Percentiles rank a stretch among this genome's conserved stretches.
phyloP scores from a whole-genome alignment of 495 filamentous ascomycete genomes.

The Penicillium mononematosum region DNA sequence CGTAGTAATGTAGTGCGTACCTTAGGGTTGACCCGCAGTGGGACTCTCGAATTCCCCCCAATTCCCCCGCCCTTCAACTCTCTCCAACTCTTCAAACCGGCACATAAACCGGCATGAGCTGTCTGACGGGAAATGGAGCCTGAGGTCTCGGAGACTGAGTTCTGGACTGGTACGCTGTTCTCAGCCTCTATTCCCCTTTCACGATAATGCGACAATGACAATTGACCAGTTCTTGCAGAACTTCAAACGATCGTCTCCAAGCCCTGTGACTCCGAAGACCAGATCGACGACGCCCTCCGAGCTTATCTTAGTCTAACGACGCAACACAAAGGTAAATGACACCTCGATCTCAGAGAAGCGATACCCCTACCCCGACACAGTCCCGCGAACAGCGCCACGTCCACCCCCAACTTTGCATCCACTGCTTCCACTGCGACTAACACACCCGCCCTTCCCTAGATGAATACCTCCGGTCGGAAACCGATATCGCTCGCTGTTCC shows the following conservation, averaged over 20 bases:
- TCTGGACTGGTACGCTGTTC: slow-evolving; percentile 76
- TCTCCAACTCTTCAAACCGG: slow-evolving; percentile 23
- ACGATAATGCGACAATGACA: slow-evolving; percentile 7
- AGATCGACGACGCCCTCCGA: slow-evolving; percentile 84
- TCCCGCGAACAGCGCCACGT: neutral
- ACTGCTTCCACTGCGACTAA: neutral
- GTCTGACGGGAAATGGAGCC: slow-evolving; percentile 48
- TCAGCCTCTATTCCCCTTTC: slow-evolving; percentile 6
- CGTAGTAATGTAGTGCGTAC: slow-evolving; percentile 1
- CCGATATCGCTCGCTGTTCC: slow-evolving; percentile 81
- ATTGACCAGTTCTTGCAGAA: slow-evolving; percentile 50
- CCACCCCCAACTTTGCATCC: neutral
- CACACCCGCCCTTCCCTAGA: slow-evolving; percentile 42
- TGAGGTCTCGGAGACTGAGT: slow-evolving; percentile 78
- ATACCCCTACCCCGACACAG: neutral
- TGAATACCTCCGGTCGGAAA: slow-evolving; percentile 77
- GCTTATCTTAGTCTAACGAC: slow-evolving; percentile 78
- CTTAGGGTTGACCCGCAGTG: slow-evolving; percentile 21
- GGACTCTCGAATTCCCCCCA: slow-evolving; percentile 8
- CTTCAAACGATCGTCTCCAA: slow-evolving; percentile 75
- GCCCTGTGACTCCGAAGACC: slow-evolving; percentile 68
- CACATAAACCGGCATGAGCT: slow-evolving; percentile 42
- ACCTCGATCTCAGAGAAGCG: neutral
- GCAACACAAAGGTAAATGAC: slow-evolving; percentile 61
- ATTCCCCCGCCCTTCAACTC: slow-evolving; percentile 28